Percentiles rank a stretch among this genome's conserved stretches.
phyloP scores from a whole-genome alignment of 2,329 filamentous ascomycete species.

The Nemania sp. region DNA sequence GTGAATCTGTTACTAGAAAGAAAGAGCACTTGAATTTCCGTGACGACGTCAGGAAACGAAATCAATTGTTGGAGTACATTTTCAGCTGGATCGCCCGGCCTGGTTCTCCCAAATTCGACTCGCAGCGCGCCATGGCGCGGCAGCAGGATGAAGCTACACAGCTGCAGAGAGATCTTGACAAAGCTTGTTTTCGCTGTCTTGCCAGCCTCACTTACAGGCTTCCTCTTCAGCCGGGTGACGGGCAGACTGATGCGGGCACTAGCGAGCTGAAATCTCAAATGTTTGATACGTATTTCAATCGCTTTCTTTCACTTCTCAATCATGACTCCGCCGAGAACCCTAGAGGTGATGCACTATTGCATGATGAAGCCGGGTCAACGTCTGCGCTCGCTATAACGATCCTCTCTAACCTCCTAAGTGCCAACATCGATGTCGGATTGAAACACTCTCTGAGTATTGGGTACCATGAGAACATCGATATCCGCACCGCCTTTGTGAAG shows the following conservation, averaged over 20 bases:
- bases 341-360: constrained; percentile 48
- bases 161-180: constrained; percentile 67
- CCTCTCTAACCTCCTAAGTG: constrained; percentile 69
- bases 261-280: constrained; percentile 71
- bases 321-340: constrained; percentile 52
- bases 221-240: constrained; percentile 67
- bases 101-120: constrained; percentile 53
- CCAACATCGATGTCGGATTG: constrained; percentile 71
- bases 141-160: constrained; percentile 60
- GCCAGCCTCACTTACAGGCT: constrained; percentile 68
- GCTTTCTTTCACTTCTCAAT: constrained; percentile 68
- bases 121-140: constrained; percentile 45
- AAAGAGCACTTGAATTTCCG: constrained; percentile 70
- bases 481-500: constrained; percentile 70
- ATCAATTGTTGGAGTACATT: constrained; percentile 68
- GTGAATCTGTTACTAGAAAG: constrained; percentile 65
- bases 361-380: constrained; percentile 58
- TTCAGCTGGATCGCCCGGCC: constrained; percentile 70
- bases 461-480: constrained; percentile 71
- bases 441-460: constrained; percentile 72
- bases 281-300: constrained; percentile 73
- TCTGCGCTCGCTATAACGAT: constrained; percentile 69
- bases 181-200: constrained; percentile 66
- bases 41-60: constrained; percentile 69
- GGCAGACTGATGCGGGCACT: constrained; percentile 66